These are phyloP conservation scores for Cenchrus americanus DNA, from an alignment of 176 grass and related monocot species.

Conservation along the genomic window DNA sequence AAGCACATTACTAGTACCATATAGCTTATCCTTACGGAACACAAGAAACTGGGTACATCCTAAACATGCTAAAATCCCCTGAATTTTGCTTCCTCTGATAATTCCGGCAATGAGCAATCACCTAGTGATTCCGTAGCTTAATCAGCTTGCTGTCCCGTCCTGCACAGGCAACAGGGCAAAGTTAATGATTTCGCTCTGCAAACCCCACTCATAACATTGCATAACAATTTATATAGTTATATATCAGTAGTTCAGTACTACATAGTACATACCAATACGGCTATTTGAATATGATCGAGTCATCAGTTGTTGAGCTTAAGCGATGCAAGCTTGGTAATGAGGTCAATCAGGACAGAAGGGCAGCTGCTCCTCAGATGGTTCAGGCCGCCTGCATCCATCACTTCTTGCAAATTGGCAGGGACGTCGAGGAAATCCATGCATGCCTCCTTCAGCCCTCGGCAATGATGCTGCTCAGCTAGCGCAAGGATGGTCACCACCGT, in stretches of 20 bases:
- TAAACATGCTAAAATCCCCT: background rate
- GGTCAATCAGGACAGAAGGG: background rate
- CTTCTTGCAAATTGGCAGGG: background rate
- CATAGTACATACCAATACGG: background rate
- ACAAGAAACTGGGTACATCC: background rate
- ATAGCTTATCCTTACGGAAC: too few species aligned
- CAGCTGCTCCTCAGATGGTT: background rate
- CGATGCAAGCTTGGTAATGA: background rate
- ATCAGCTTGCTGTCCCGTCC: background rate
- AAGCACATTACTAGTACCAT: background rate
- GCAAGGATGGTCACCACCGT: conserved; percentile 32
- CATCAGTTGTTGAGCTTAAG: background rate
- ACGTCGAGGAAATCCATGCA: background rate
- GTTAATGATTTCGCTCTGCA: background rate
- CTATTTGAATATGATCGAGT: background rate
- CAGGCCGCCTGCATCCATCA: background rate
- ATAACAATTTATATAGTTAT: too few species aligned
- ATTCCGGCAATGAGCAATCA: too few species aligned
- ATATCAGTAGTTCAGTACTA: background rate
- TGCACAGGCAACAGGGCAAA: background rate
- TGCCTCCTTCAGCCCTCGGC: background rate
- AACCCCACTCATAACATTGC: background rate
- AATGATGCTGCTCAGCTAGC: background rate
- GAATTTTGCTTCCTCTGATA: background rate
- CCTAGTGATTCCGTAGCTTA: too few species aligned